These are phyloP conservation scores for Fusarium concolor DNA, from an alignment of 2,329 filamentous ascomycete species.

Conservation along the genomic window DNA sequence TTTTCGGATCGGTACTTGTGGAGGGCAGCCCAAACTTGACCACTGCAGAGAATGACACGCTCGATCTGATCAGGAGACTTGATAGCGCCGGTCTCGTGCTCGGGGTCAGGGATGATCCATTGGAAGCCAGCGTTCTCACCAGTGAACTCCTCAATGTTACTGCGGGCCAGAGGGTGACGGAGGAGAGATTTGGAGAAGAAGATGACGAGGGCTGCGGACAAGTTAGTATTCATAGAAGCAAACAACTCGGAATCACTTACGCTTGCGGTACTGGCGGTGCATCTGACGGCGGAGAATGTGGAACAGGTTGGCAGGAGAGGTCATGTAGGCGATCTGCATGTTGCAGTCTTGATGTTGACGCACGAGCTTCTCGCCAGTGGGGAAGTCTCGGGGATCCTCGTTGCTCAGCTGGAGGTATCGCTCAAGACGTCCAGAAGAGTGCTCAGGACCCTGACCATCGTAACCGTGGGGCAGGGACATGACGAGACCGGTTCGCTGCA, in stretches of 20 bases:
- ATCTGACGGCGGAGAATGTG: slow-evolving; percentile 97
- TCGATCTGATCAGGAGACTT: slow-evolving; percentile 87
- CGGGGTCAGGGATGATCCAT: slow-evolving; percentile 94
- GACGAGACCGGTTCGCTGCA: slow-evolving; percentile 95
- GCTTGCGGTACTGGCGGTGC: slow-evolving; percentile 99
- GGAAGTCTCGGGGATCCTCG: slow-evolving; percentile 95
- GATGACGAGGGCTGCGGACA: slow-evolving; percentile 76
- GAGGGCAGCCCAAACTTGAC: slow-evolving; percentile 92
- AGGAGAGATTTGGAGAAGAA: slow-evolving; percentile 99
- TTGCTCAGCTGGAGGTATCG: slow-evolving; percentile 97
- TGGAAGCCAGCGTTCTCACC: slow-evolving; percentile 88
- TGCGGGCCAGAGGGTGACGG: slow-evolving; percentile 92
- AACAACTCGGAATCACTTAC: slow-evolving; percentile 66
- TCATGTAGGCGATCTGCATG: slow-evolving; percentile 98
- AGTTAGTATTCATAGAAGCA: slow-evolving; percentile 30
- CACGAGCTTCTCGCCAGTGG: slow-evolving; percentile 85
- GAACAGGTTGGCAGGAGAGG: slow-evolving; percentile 95
- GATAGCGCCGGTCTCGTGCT: slow-evolving; percentile 80
- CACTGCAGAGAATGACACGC: slow-evolving; percentile 92
- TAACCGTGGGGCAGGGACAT: slow-evolving; percentile 98
- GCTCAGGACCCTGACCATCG: slow-evolving; percentile 97
- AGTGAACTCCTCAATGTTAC: slow-evolving; percentile 88
- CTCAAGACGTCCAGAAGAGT: slow-evolving; percentile 97
- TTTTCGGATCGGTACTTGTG: slow-evolving; percentile 91
- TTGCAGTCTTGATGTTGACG: slow-evolving; percentile 99